Evolutionary conservation across 768 basidiomycete genomes (phyloP).

Genomic region (Termitomyces sp.): DNA sequence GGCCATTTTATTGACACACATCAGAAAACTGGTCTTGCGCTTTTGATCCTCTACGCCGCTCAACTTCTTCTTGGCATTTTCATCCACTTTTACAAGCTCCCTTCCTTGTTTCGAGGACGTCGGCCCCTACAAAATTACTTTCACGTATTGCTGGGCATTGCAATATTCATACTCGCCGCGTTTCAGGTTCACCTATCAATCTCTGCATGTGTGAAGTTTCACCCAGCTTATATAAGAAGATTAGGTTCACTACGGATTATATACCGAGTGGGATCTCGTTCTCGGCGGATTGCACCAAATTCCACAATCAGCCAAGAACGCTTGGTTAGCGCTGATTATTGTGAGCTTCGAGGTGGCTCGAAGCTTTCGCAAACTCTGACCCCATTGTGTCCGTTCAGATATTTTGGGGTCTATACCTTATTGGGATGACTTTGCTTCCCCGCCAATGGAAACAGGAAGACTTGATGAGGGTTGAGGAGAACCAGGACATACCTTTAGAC

Average conservation of each 20-base stretch:
- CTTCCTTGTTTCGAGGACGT: slow-evolving; percentile 27
- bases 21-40: slow-evolving; percentile 45
- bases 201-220: background rate
- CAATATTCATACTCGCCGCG: slow-evolving; percentile 48
- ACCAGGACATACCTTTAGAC: slow-evolving; percentile 9
- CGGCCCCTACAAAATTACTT: slow-evolving; percentile 50
- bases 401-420: slow-evolving; percentile 41
- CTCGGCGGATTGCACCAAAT: slow-evolving; percentile 31
- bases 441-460: slow-evolving; percentile 39
- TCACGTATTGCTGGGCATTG: slow-evolving; percentile 49
- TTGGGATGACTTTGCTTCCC: slow-evolving; percentile 39
- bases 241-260: slow-evolving; percentile 46
- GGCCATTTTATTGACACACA: slow-evolving; percentile 37
- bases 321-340: slow-evolving; percentile 41
- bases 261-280: slow-evolving; percentile 34
- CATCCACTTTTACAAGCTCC: slow-evolving; percentile 50
- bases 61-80: slow-evolving; percentile 44
- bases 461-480: slow-evolving; percentile 14
- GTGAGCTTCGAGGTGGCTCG: slow-evolving; percentile 19
- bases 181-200: slow-evolving; percentile 33
- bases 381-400: slow-evolving; percentile 22
- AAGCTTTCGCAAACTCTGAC: background rate
- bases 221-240: background rate
- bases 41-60: slow-evolving; percentile 48
- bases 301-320: slow-evolving; percentile 33